These are phyloP conservation scores for Cryptococcus jaspeensis DNA, from an alignment of 1,284 basidiomycete species.

Conservation along the genomic window DNA sequence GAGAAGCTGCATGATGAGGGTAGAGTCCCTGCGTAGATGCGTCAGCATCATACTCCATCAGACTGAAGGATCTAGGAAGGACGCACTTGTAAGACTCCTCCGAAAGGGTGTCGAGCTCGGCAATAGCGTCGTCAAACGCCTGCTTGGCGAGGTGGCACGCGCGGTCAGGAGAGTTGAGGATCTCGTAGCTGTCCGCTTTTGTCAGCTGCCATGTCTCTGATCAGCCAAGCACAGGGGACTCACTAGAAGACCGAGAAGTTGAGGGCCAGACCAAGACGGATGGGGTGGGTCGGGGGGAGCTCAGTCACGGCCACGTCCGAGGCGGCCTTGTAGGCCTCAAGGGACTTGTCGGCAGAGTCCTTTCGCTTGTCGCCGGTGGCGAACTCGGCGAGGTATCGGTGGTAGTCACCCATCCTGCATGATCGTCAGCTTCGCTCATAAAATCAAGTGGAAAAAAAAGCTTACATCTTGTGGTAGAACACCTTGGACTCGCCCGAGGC, in stretches of 20 bases:
- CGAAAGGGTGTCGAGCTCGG: slow-evolving; percentile 98
- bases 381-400: slow-evolving; percentile 99
- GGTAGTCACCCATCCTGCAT: slow-evolving; percentile 98
- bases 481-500: slow-evolving; percentile 99
- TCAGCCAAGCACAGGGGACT: slow-evolving; percentile 11
- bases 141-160: slow-evolving; percentile 99
- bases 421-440: slow-evolving; percentile 1
- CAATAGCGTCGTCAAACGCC: slow-evolving; percentile 99
- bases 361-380: slow-evolving; percentile 99
- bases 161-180: slow-evolving; percentile 95
- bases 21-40: slow-evolving; percentile 64
- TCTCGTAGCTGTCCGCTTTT: slow-evolving; percentile 73
- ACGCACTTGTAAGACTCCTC: slow-evolving; percentile 95
- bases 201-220: background rate
- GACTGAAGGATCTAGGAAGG: no score
- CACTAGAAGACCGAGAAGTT: slow-evolving; percentile 99
- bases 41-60: background rate
- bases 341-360: slow-evolving; percentile 96
- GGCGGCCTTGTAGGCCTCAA: slow-evolving; percentile 99
- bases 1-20: slow-evolving; percentile 98
- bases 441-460: slow-evolving; percentile 7
- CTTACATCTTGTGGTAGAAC: slow-evolving; percentile 99
- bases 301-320: slow-evolving; percentile 97
- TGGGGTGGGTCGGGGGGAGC: slow-evolving; percentile 97
- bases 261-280: slow-evolving; percentile 96